Conservation (phyloP, 192 early-diverging fungal genomes). For the Umbelopsis ramanniana region DNA sequence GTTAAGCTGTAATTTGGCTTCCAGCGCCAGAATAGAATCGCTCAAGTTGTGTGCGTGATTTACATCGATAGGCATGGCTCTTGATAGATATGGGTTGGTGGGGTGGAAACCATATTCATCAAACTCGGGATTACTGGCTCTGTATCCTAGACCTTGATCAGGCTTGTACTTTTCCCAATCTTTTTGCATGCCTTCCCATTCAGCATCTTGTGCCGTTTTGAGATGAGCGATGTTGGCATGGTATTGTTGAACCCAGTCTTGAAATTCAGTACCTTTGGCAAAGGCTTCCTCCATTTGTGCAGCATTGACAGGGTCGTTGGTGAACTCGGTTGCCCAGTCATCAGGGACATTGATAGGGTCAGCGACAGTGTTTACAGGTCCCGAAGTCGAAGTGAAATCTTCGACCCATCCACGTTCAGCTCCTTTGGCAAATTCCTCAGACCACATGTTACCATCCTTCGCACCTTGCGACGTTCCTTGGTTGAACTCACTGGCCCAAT, state of each 20-base stretch:
- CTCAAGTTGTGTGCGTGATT: conserved; percentile 66
- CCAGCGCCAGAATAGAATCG: conserved; percentile 90
- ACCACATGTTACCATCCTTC: conserved; percentile 36
- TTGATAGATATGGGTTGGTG: conserved; percentile 73
- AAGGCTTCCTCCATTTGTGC: conserved; percentile 58
- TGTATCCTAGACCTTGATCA: conserved; percentile 48
- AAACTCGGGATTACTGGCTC: conserved; percentile 61
- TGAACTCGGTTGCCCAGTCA: conserved; percentile 23
- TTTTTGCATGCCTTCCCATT: conserved; percentile 76
- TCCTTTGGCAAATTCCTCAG: conserved; percentile 31
- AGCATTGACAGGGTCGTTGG: conserved; percentile 36
- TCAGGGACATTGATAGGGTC: not conserved
- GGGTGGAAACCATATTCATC: conserved; percentile 75
- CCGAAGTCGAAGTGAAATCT: conserved; percentile 19
- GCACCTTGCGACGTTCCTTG: not conserved
- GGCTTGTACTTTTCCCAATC: conserved; percentile 63
- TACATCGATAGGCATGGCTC: conserved; percentile 50
- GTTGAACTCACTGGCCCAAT: conserved; percentile 40
- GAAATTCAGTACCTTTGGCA: conserved; percentile 53
- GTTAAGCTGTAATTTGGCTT: conserved; percentile 83
- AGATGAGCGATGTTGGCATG: conserved; percentile 72
- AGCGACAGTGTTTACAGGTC: not conserved
- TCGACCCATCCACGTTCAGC: conserved; percentile 32
- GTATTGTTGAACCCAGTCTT: conserved; percentile 73
- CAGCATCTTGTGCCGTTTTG: conserved; percentile 60